phyloP scores from a whole-genome alignment of 2,329 filamentous ascomycete genomes.

The Fusarium sp. region DNA sequence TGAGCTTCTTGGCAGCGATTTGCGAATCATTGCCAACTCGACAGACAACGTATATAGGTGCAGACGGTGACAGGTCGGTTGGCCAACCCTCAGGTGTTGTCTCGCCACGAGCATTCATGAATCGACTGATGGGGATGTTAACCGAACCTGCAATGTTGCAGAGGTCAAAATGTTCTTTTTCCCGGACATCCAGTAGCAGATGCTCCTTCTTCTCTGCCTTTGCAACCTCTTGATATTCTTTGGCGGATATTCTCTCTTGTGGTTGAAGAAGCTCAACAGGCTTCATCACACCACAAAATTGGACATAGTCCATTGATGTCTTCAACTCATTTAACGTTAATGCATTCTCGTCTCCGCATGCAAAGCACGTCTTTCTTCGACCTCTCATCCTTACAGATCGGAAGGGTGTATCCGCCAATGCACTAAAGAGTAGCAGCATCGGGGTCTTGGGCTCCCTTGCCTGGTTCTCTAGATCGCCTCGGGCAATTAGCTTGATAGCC shows the following conservation, averaged over 20 bases:
- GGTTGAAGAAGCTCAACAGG: slow-evolving; percentile 69
- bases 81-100: slow-evolving; percentile 55
- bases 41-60: slow-evolving; percentile 78
- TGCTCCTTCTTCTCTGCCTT: slow-evolving; percentile 51
- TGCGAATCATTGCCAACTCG: slow-evolving; percentile 85
- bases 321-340: slow-evolving; percentile 73
- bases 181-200: slow-evolving; percentile 84
- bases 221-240: slow-evolving; percentile 63
- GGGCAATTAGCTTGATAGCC: slow-evolving; percentile 83
- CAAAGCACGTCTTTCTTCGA: slow-evolving; percentile 77
- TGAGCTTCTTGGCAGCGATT: slow-evolving; percentile 73
- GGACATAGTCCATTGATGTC: slow-evolving; percentile 81
- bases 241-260: slow-evolving; percentile 76
- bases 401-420: slow-evolving; percentile 64
- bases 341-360: slow-evolving; percentile 72
- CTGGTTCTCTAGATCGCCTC: slow-evolving; percentile 45
- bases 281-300: slow-evolving; percentile 79
- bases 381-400: slow-evolving; percentile 80
- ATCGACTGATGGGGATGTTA: slow-evolving; percentile 72
- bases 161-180: slow-evolving; percentile 86
- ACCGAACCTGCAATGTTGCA: slow-evolving; percentile 81
- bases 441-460: slow-evolving; percentile 39
- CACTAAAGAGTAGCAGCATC: slow-evolving; percentile 63
- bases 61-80: slow-evolving; percentile 52
- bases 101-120: slow-evolving; percentile 63